Conservation (phyloP, 2,329 filamentous ascomycete species). For the Elsinoe necatrix region DNA sequence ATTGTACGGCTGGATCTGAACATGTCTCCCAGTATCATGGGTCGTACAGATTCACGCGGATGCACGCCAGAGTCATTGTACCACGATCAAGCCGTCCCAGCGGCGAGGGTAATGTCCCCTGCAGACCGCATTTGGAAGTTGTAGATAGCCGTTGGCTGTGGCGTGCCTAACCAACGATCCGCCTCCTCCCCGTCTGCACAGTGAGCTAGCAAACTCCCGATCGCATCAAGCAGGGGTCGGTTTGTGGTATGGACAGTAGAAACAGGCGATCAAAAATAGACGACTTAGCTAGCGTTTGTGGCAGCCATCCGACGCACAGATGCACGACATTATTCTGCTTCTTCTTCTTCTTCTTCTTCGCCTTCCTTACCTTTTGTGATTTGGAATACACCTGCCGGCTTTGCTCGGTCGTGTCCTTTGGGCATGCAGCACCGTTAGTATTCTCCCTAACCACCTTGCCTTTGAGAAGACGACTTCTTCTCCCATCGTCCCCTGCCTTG, state of each 20-base stretch:
- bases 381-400: constrained; percentile 6
- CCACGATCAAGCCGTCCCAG: not conserved
- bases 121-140: constrained; percentile 14
- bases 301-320: not conserved
- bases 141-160: constrained; percentile 13
- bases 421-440: not conserved
- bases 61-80: not conserved
- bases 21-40: not conserved
- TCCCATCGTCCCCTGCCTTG: not conserved
- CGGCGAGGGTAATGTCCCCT: not conserved
- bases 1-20: not conserved
- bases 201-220: not conserved
- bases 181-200: not conserved
- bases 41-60: not conserved
- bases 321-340: constrained; percentile 2
- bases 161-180: not conserved
- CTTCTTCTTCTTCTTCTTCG: not conserved
- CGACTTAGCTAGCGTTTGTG: not conserved
- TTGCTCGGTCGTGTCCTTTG: not conserved
- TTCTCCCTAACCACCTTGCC: not conserved
- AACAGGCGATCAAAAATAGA: constrained; percentile 5
- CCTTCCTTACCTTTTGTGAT: not conserved
- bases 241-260: not conserved
- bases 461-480: not conserved
- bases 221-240: not conserved